Conservation (phyloP, 495 filamentous ascomycete genomes). For the Hypoxylon crocopeplum region DNA sequence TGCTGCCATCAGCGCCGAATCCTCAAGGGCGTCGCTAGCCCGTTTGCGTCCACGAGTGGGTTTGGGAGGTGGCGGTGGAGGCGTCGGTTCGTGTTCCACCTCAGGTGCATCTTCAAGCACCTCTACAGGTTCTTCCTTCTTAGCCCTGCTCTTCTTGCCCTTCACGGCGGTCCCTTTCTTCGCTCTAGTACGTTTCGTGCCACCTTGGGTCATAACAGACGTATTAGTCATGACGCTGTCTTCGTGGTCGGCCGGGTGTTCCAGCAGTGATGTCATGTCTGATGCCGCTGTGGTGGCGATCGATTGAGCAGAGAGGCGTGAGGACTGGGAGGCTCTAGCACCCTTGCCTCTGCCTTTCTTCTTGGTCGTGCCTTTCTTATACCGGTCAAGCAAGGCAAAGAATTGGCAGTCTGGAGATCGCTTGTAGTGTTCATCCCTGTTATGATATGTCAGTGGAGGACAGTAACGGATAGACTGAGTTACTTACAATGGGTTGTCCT, state of each 20-base stretch:
- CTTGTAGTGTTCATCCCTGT: conserved; percentile 82
- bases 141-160: conserved; percentile 59
- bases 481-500: conserved; percentile 82
- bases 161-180: conserved; percentile 57
- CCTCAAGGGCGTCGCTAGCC: conserved; percentile 65
- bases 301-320: conserved; percentile 75
- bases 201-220: conserved; percentile 61
- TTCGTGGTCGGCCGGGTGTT: conserved; percentile 59
- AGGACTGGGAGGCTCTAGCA: conserved; percentile 68
- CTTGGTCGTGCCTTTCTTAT: conserved; percentile 42
- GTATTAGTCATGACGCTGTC: conserved; percentile 71
- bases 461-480: conserved; percentile 13
- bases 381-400: conserved; percentile 64
- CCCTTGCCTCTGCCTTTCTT: conserved; percentile 62
- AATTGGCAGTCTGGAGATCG: conserved; percentile 83
- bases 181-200: conserved; percentile 57
- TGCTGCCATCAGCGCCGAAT: conserved; percentile 46
- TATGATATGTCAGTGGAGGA: conserved; percentile 38
- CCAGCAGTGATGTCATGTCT: conserved; percentile 50
- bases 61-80: conserved; percentile 49
- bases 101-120: conserved; percentile 50
- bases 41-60: conserved; percentile 67
- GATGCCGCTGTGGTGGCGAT: conserved; percentile 59
- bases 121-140: conserved; percentile 66
- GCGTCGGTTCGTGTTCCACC: conserved; percentile 50